Evolutionary conservation across 306 rosid species (phyloP), one percentile per base, ranked within the genome.

Genomic region (Prunus mongolica): DNA sequence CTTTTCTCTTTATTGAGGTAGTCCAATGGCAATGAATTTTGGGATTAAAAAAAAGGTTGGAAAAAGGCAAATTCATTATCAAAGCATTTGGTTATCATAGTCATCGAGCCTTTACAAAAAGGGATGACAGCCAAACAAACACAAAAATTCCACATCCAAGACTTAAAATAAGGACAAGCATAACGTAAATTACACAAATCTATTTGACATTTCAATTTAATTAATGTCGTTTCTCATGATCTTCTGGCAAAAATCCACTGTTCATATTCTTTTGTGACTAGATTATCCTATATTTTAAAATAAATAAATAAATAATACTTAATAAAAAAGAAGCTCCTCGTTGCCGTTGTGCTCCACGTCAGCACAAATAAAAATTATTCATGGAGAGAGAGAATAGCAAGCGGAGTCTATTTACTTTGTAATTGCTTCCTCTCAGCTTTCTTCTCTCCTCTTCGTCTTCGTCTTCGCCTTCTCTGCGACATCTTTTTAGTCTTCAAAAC

Each of bases 311-410:
- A 56, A 20, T 56, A 20, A 20, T 20, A 20, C 5, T 52, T 22
- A 44, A 15, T 7, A 13, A 6, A 56, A 58, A 6, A 8, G 28
- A 10, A 45, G 55, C 41, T 11, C 47, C 8, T 63, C 19, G 51
- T 60, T 38, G 58, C 55, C 50, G 74, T 71, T 73, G 27, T 12
- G 11, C 18, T 73, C 64, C 34, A 79, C 62, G 78, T 20, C 50
- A 30, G 28, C 41, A 12, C 7, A 51, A n/a, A 58, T 56, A 44
- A 34, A 62, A 13, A 14, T 3, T 14, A 50, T 50, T 69, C 41
- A 14, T 4, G 12, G 18, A 44, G 38, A 41, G 19, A 28, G 13
- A 57, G 65, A 61, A 14, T 22, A 22, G 64, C 32, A 3, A 41
- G 6, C 30, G 1, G 32, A 6, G 44, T 72, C 2, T 19, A 24